A percentile compares a stretch with the other conserved stretches of the same genome.
Conservation (phyloP, 169 alveolate genomes). For the Eimeria acervulina region DNA sequence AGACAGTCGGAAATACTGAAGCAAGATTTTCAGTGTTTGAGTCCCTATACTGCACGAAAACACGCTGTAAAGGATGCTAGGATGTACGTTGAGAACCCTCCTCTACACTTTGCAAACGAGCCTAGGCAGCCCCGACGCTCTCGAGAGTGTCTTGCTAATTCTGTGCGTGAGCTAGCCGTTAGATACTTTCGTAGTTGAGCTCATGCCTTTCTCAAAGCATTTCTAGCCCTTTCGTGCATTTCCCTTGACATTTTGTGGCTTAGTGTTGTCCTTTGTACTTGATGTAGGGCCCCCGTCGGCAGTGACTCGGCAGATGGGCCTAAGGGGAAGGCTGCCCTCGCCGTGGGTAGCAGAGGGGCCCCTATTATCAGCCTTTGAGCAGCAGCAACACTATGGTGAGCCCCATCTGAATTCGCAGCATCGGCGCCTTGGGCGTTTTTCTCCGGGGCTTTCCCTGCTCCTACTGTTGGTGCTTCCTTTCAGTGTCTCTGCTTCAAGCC, state of each 20-base stretch:
- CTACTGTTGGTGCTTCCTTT: background rate
- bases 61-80: background rate
- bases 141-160: background rate
- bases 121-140: conserved; percentile 10
- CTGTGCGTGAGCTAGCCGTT: background rate
- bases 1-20: background rate
- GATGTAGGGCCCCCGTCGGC: conserved; percentile 52
- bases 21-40: background rate
- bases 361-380: background rate
- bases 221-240: background rate
- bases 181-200: background rate
- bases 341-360: conserved; percentile 37
- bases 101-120: background rate
- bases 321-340: background rate
- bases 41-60: background rate
- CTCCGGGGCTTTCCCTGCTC: background rate
- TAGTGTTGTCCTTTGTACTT: background rate
- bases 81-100: background rate
- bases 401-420: background rate
- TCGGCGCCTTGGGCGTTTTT: background rate
- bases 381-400: background rate
- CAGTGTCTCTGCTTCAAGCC: conserved; percentile 20
- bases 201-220: background rate
- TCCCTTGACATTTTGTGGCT: background rate
- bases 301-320: conserved; percentile 51